Evolutionary conservation across 2,329 filamentous ascomycete species (phyloP).

Genomic region (Pezicula radicicola): DNA sequence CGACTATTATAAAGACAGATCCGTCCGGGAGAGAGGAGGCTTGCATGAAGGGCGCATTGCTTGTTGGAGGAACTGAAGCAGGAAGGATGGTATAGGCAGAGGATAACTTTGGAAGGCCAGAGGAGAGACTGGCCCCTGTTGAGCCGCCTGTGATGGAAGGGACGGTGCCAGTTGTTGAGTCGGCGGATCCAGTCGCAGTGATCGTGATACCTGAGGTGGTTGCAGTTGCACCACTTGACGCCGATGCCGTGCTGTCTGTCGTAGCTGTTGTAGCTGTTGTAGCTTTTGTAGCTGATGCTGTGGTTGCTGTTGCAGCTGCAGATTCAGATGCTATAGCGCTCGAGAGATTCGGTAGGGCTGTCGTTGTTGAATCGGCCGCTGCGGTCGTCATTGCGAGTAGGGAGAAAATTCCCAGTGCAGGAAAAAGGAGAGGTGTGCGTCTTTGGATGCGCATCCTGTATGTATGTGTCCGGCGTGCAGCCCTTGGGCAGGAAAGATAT

Average conservation of each 20-base stretch:
- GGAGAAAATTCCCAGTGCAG: slow-evolving; percentile 13
- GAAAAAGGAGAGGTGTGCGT: slow-evolving; percentile 7
- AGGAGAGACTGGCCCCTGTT: slow-evolving; percentile 7
- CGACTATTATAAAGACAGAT: slow-evolving; percentile 94
- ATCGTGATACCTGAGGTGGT: slow-evolving; percentile 1
- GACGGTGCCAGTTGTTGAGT: background rate
- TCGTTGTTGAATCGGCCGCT: slow-evolving; percentile 6
- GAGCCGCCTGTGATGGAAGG: slow-evolving; percentile 12
- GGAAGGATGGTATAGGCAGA: slow-evolving; percentile 64
- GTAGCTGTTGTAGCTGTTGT: slow-evolving; percentile 11
- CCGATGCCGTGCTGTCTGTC: slow-evolving; percentile 9
- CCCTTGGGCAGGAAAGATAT: background rate
- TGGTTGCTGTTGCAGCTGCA: slow-evolving; percentile 12
- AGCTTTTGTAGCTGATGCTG: slow-evolving; percentile 6
- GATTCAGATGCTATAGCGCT: slow-evolving; percentile 17
- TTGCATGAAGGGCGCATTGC: slow-evolving; percentile 88
- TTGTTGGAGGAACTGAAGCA: slow-evolving; percentile 76
- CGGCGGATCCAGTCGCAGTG: slow-evolving; percentile 9
- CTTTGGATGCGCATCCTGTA: slow-evolving; percentile 16
- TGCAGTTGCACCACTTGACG: slow-evolving; percentile 4
- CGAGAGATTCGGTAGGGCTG: slow-evolving; percentile 18
- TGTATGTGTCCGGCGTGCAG: background rate
- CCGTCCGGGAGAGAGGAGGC: slow-evolving; percentile 82
- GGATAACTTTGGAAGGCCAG: slow-evolving; percentile 48
- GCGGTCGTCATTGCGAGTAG: slow-evolving; percentile 15